Base-by-base conservation (phyloP, 495 filamentous ascomycete species). In the Xylaria flabelliformis region DNA sequence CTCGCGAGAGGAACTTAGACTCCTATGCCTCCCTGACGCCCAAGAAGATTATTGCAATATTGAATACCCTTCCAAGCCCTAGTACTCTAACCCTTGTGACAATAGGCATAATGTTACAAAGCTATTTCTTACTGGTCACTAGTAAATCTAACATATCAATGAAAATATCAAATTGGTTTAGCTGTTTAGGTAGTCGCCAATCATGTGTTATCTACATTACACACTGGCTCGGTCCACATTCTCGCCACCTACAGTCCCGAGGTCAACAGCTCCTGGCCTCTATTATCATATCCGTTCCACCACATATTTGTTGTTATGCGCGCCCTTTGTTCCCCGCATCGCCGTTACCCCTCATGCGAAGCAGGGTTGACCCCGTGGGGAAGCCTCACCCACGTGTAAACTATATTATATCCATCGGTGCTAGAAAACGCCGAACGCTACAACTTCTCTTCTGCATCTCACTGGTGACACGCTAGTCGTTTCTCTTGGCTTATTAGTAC, bases 301-400 rank as follows among this genome's bases (percentile, higher is more conserved):
- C 1, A 29, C 24, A 64, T 42, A 3, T 48, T 29, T 67, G 48
- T 55, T 46, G n/a, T 53, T 21, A 53, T 41, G 29, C 64, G 42
- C 64, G 64, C 64, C 58, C 58, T 61, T 61, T 39, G 58, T 61
- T 61, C 58, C 39, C 58, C 58, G 58, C 56, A 59, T 34, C 32
- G 29, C 55, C 44, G 15, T 67, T 67, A 67, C 64, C 64, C 64
- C 64, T 67, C 64, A 42, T 36, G 19, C 21, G 21, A n/a, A n/a
- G 17, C 62, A 34, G 5, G 36, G 10, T 36, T 21, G 39, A 46
- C 26, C 41, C 63, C 26, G 0, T 32, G 41, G 41, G 42, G 39
- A 48, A 65, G 46, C 26, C 6, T 36, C 32, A 10, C 10, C 19
- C 13, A 46, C 1, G 21, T 48, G 41, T 64, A 64, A 4, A 24